phyloP scores from a whole-genome alignment of 208 protist species.

The Lotmaria passim region DNA sequence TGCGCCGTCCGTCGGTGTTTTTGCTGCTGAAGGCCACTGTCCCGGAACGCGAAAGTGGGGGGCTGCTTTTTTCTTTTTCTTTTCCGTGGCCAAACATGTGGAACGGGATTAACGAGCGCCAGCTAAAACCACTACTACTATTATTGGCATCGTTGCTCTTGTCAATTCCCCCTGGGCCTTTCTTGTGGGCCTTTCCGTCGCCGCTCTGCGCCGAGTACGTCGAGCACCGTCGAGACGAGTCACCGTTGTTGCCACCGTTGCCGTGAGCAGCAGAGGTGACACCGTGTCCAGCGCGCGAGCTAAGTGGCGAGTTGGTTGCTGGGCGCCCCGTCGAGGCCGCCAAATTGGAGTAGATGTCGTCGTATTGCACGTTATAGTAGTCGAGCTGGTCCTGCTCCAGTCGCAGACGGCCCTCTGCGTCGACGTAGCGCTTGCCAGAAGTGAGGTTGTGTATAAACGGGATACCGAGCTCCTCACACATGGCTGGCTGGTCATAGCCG shows the following conservation, averaged over 20 bases:
- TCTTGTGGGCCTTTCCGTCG: background rate
- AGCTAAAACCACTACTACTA: background rate
- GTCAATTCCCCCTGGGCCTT: background rate
- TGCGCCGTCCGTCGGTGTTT: background rate
- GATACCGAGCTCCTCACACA: constrained; percentile 52
- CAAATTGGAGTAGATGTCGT: constrained; percentile 15
- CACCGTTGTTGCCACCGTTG: background rate
- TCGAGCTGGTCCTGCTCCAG: constrained; percentile 17
- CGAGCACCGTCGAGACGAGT: no score
- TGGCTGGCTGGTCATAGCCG: constrained; percentile 51
- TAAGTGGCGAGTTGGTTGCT: background rate
- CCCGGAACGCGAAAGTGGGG: background rate
- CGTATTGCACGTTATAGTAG: constrained; percentile 34
- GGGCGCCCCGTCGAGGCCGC: background rate
- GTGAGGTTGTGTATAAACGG: constrained; percentile 35
- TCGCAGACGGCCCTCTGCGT: constrained; percentile 18
- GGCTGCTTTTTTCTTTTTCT: background rate
- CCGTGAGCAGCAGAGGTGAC: background rate
- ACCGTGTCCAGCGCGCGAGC: background rate
- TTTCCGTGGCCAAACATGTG: constrained; percentile 5
- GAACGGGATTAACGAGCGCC: constrained; percentile 19
- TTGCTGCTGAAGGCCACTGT: background rate
- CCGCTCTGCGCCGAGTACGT: background rate
- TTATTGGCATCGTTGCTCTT: background rate
- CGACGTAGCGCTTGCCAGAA: constrained; percentile 19